A percentile compares a stretch with the other conserved stretches of the same genome.
Evolutionary conservation across 108 stramenopile species (phyloP).

Genomic region (Parietichytrium sp.): DNA sequence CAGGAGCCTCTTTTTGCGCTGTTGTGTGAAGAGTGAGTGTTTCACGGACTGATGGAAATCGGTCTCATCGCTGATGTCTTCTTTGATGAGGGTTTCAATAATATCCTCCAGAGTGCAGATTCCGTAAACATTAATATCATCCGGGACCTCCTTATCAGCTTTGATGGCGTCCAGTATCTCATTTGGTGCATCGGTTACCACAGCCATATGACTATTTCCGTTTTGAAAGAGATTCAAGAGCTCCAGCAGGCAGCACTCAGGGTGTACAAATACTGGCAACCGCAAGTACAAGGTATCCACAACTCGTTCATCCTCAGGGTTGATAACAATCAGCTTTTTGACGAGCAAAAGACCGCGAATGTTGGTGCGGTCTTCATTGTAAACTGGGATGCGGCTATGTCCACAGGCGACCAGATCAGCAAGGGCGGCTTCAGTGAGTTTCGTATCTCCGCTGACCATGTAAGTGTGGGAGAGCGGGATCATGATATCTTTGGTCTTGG

Average conservation of each 20-base stretch:
- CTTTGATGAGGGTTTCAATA: slow-evolving; percentile 22
- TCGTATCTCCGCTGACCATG: neutral
- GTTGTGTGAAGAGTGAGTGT: slow-evolving; percentile 13
- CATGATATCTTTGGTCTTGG: slow-evolving; percentile 16
- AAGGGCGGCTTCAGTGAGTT: neutral
- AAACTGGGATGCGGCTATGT: slow-evolving; percentile 25
- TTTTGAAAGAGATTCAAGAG: slow-evolving; percentile 20
- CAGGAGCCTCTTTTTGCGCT: neutral
- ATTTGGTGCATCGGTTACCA: slow-evolving; percentile 12
- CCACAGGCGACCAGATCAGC: slow-evolving; percentile 18
- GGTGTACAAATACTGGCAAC: neutral
- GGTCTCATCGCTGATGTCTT: slow-evolving; percentile 32
- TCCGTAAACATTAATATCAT: neutral
- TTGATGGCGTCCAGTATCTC: neutral
- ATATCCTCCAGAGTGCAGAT: slow-evolving; percentile 32
- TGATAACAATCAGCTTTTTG: slow-evolving; percentile 10
- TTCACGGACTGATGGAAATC: neutral
- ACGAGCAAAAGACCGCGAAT: slow-evolving; percentile 18
- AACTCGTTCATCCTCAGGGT: neutral
- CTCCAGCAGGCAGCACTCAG: neutral
- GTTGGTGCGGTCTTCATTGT: neutral
- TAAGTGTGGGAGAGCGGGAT: slow-evolving; percentile 1
- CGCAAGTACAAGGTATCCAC: slow-evolving; percentile 22
- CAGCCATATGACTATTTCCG: slow-evolving; percentile 34
- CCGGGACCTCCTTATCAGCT: neutral